These are phyloP conservation scores for Venturia pyrina DNA, from an alignment of 2,329 filamentous ascomycete genomes.

Conservation along the genomic window DNA sequence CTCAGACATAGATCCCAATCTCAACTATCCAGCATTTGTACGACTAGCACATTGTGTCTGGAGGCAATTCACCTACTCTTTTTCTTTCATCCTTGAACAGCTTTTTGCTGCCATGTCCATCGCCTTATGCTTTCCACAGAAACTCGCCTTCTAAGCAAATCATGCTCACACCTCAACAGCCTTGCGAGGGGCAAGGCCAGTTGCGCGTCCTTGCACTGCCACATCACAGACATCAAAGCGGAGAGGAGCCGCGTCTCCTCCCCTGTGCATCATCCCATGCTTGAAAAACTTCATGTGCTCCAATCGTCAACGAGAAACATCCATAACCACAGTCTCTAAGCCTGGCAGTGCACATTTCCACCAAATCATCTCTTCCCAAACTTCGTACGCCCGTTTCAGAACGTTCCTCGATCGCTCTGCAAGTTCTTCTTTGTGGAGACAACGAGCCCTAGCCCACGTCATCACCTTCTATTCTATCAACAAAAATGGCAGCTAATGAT, in stretches of 20 bases:
- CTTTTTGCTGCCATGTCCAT: neutral
- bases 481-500: neutral
- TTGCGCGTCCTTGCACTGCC: constrained; percentile 5
- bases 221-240: neutral
- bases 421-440: neutral
- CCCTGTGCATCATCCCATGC: neutral
- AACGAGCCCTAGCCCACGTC: neutral
- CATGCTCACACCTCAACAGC: neutral
- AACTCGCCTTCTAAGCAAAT: neutral
- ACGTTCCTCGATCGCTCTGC: neutral
- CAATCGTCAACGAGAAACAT: constrained; percentile 1
- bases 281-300: neutral
- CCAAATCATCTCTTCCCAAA: neutral
- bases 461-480: neutral
- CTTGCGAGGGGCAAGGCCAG: neutral
- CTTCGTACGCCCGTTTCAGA: neutral
- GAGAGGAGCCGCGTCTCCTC: neutral
- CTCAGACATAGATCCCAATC: neutral
- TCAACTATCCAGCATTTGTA: neutral
- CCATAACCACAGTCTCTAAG: neutral
- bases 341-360: neutral
- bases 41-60: neutral
- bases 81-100: neutral
- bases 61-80: neutral
- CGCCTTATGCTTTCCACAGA: neutral